Evolutionary conservation across 768 basidiomycete genomes (phyloP), one percentile per base, ranked within the genome.

Genomic region (Amanita phalloides): DNA sequence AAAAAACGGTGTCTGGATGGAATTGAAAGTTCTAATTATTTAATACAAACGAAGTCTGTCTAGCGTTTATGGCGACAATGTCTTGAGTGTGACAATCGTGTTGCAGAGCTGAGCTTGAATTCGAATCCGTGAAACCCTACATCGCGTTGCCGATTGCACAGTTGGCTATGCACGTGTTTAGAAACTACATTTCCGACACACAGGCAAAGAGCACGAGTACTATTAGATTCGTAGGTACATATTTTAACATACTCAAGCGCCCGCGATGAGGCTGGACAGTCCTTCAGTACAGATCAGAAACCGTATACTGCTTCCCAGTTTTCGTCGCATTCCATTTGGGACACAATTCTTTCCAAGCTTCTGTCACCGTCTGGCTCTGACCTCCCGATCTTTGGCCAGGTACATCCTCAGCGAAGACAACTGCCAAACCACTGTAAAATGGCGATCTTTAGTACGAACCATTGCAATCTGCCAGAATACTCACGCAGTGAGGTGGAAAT

Each of bases 361-460:
- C 26, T 33, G 35, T 37, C 10, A 52, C 42, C 1, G 1, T 14
- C 20, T 42, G 28, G 25, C 43, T 45, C 25, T 52, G 23, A 17
- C 8, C 3, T 11, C 51, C 51, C 7, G 42, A 38, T 10, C 36
- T 5, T n/a, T 52, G 51, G 0, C 43, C 51, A 20, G 32, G 28
- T 25, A 17, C 10, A 37, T 52, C 43, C 43, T 53, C 53, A n/a
- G 46, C 53, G 21, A 53, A 48, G 9, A 53, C 37, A 26, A 53
- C 45, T 0, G 53, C 46, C 26, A 53, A 26, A 38, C 53, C 53
- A 32, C 53, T 53, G 33, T 9, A 30, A 26, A 6, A 28, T 21
- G 8, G 33, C 33, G 17, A 28, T 23, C 3, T 33, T 43, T n/a
- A 33, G 14, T 23, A 0, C 39, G 7, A 25, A 32, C 13, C 25